phyloP scores from a whole-genome alignment of 495 filamentous ascomycete genomes.

The Penicillium lagena region DNA sequence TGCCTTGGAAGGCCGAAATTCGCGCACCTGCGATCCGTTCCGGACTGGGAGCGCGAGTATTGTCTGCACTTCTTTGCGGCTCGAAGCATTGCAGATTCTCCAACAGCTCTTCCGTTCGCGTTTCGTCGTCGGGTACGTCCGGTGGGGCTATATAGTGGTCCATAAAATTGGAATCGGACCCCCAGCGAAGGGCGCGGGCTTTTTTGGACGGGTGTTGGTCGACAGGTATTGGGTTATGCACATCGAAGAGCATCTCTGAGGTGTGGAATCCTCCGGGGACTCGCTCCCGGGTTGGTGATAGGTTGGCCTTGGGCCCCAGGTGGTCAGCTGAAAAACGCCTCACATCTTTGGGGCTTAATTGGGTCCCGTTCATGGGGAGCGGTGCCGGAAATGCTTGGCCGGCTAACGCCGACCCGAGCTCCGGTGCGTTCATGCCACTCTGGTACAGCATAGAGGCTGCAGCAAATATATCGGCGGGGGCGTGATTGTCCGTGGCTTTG shows the following conservation, averaged over 20 bases:
- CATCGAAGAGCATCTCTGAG: slow-evolving; percentile 40
- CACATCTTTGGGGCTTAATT: not conserved
- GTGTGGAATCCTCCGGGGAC: slow-evolving; percentile 34
- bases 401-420: slow-evolving; percentile 21
- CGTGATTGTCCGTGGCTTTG: slow-evolving; percentile 5
- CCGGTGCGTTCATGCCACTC: slow-evolving; percentile 23
- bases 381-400: slow-evolving; percentile 24
- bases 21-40: slow-evolving; percentile 15
- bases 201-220: slow-evolving; percentile 36
- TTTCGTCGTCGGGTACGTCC: slow-evolving; percentile 49
- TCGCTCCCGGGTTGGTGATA: slow-evolving; percentile 15
- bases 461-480: slow-evolving; percentile 40
- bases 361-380: slow-evolving; percentile 19
- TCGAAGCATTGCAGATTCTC: slow-evolving; percentile 49
- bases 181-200: slow-evolving; percentile 49
- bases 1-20: not conserved
- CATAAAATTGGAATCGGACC: slow-evolving; percentile 59
- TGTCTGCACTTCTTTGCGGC: slow-evolving; percentile 45
- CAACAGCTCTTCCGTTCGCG: slow-evolving; percentile 46
- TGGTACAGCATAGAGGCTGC: slow-evolving; percentile 44
- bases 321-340: slow-evolving; percentile 12
- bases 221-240: slow-evolving; percentile 30
- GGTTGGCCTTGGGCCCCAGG: slow-evolving; percentile 5
- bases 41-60: slow-evolving; percentile 55
- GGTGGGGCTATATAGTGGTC: slow-evolving; percentile 49